phyloP scores from a whole-genome alignment of 208 protist species.

The Acanthamoeba rhysodes region DNA sequence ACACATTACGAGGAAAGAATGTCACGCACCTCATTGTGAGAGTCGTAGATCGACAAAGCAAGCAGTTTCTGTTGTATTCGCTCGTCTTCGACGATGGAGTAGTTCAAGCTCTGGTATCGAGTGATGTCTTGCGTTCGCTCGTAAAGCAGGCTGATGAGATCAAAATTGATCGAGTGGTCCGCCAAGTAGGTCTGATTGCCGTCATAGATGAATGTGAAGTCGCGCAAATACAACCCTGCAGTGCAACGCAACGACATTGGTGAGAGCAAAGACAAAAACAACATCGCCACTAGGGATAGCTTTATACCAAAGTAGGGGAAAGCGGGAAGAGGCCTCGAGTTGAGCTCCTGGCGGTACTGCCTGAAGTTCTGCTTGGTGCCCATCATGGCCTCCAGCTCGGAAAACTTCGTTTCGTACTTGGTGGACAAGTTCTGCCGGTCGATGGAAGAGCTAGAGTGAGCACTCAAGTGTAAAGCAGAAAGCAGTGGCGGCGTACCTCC shows the following conservation, averaged over 20 bases:
- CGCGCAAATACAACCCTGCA: background rate
- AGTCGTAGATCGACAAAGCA: background rate
- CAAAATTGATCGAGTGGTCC: slow-evolving; percentile 64
- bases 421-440: background rate
- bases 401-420: slow-evolving; percentile 23
- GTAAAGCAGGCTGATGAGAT: slow-evolving; percentile 31
- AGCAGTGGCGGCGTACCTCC: background rate
- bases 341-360: slow-evolving; percentile 37
- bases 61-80: slow-evolving; percentile 19
- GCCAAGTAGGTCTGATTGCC: slow-evolving; percentile 39
- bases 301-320: slow-evolving; percentile 65
- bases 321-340: background rate
- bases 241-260: background rate
- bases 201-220: slow-evolving; percentile 69
- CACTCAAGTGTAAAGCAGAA: background rate
- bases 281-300: too few species aligned
- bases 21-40: background rate
- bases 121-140: slow-evolving; percentile 42
- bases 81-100: background rate
- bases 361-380: slow-evolving; percentile 42
- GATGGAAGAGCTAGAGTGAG: background rate
- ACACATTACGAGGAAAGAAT: background rate
- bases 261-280: too few species aligned
- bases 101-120: slow-evolving; percentile 4
- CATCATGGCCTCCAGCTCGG: slow-evolving; percentile 34